Conservation (phyloP, 768 basidiomycete genomes). For the Hygrocybe punicea region DNA sequence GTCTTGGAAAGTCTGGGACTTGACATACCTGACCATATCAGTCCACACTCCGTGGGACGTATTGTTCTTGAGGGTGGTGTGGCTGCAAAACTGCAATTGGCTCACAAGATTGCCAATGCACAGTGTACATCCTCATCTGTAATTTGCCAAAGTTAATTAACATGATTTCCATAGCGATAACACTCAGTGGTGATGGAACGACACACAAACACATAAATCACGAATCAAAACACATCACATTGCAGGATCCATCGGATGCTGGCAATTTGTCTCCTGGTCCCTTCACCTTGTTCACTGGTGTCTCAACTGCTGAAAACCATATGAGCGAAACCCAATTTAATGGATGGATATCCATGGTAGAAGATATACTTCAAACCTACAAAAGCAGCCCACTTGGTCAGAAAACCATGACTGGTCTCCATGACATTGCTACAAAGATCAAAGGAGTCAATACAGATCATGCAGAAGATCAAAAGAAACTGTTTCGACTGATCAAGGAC, state of each 20-base stretch:
- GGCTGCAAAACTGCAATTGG: constrained; percentile 20
- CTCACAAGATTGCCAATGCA: constrained; percentile 5
- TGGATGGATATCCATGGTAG: constrained; percentile 15
- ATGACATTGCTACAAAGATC: not conserved
- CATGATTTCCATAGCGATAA: constrained; percentile 1
- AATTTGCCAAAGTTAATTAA: not conserved
- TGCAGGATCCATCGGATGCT: constrained; percentile 4
- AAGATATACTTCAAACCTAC: constrained; percentile 13
- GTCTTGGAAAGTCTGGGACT: constrained; percentile 5
- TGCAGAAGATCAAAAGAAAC: not conserved
- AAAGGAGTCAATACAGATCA: not conserved
- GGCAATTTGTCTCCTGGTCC: not conserved
- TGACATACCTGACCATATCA: constrained; percentile 5
- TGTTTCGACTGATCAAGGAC: not conserved
- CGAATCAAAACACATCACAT: constrained; percentile 16
- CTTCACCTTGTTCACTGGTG: constrained; percentile 10
- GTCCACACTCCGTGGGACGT: constrained; percentile 14
- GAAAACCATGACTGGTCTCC: not conserved
- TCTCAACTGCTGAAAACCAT: constrained; percentile 13
- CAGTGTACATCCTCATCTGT: constrained; percentile 8
- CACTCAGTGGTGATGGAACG: constrained; percentile 21
- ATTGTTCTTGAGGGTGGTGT: constrained; percentile 19
- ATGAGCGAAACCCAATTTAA: constrained; percentile 19
- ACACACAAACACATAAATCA: constrained; percentile 15
- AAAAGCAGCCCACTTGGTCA: constrained; percentile 4